phyloP scores from a whole-genome alignment of 495 filamentous ascomycete genomes.

The Penicillium odoratum region DNA sequence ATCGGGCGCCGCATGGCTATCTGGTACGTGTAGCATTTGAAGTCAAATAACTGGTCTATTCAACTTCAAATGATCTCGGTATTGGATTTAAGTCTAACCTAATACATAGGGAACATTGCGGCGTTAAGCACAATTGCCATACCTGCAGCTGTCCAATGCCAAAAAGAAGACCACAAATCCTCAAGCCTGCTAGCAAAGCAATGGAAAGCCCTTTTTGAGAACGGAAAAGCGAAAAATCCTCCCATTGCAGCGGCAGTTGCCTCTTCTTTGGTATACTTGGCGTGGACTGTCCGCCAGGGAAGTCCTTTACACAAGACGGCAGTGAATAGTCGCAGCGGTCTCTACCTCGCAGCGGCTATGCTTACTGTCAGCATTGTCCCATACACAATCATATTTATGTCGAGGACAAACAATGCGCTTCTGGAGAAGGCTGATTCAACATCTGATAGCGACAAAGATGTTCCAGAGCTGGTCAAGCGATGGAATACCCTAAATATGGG shows the following conservation, averaged over 20 bases:
- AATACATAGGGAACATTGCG: slow-evolving; percentile 37
- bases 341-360: slow-evolving; percentile 32
- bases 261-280: slow-evolving; percentile 40
- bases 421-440: slow-evolving; percentile 16
- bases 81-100: background rate
- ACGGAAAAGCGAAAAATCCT: slow-evolving; percentile 37
- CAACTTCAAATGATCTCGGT: background rate
- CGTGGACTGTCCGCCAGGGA: slow-evolving; percentile 31
- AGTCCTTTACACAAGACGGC: slow-evolving; percentile 28
- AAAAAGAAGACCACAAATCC: slow-evolving; percentile 30
- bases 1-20: slow-evolving; percentile 33
- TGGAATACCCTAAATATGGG: slow-evolving; percentile 41
- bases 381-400: slow-evolving; percentile 32
- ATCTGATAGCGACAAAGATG: slow-evolving; percentile 22
- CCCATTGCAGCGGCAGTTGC: slow-evolving; percentile 31
- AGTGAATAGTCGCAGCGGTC: slow-evolving; percentile 6
- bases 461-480: slow-evolving; percentile 25
- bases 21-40: slow-evolving; percentile 21
- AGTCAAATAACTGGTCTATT: background rate
- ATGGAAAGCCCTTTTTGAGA: slow-evolving; percentile 33
- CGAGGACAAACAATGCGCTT: slow-evolving; percentile 27
- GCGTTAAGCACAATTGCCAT: slow-evolving; percentile 31
- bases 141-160: slow-evolving; percentile 33
- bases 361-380: slow-evolving; percentile 40
- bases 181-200: slow-evolving; percentile 24